Percentiles rank a stretch among this genome's conserved stretches.
These are phyloP conservation scores for Cochlearia excelsa DNA, from an alignment of 345 rosid genomes.

Conservation along the genomic window DNA sequence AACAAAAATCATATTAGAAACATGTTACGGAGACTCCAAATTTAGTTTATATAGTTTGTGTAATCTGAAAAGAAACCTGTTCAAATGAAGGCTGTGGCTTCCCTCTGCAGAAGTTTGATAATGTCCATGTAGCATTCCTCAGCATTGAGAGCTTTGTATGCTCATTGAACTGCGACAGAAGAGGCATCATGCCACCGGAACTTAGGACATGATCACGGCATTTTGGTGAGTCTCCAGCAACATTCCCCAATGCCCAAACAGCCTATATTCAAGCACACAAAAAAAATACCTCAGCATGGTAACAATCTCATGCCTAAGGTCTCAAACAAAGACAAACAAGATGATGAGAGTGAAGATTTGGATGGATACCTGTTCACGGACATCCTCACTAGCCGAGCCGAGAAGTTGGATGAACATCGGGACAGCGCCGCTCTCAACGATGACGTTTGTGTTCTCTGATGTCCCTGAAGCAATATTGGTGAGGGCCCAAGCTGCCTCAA, in stretches of 20 bases:
- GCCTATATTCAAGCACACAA: slow-evolving; percentile 40
- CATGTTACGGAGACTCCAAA: slow-evolving; percentile 10
- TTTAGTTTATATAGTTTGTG: slow-evolving; percentile 1
- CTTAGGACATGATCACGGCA: slow-evolving; percentile 75
- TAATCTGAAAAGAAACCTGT: slow-evolving; percentile 44
- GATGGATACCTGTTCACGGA: slow-evolving; percentile 67
- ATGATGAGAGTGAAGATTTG: background rate
- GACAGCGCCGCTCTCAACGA: slow-evolving; percentile 71
- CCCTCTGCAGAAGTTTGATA: slow-evolving; percentile 83
- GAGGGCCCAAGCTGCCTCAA: slow-evolving; percentile 90
- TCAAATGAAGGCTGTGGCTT: slow-evolving; percentile 33
- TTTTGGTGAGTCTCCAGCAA: slow-evolving; percentile 86
- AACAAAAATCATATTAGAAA: slow-evolving; percentile 19
- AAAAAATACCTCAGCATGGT: slow-evolving; percentile 2
- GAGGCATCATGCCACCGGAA: slow-evolving; percentile 57
- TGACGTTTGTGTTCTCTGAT: slow-evolving; percentile 69
- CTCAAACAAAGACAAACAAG: slow-evolving; percentile 8
- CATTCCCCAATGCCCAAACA: slow-evolving; percentile 89
- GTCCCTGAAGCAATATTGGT: slow-evolving; percentile 85
- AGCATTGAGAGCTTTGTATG: slow-evolving; percentile 76
- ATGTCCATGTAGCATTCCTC: slow-evolving; percentile 88
- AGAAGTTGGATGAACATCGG: slow-evolving; percentile 67
- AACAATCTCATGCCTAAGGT: slow-evolving; percentile 1
- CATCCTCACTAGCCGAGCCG: slow-evolving; percentile 61
- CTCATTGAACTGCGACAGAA: slow-evolving; percentile 63